Evolutionary conservation across 805 yeast species (phyloP).

Genomic region (Metschnikowia corniflorae): DNA sequence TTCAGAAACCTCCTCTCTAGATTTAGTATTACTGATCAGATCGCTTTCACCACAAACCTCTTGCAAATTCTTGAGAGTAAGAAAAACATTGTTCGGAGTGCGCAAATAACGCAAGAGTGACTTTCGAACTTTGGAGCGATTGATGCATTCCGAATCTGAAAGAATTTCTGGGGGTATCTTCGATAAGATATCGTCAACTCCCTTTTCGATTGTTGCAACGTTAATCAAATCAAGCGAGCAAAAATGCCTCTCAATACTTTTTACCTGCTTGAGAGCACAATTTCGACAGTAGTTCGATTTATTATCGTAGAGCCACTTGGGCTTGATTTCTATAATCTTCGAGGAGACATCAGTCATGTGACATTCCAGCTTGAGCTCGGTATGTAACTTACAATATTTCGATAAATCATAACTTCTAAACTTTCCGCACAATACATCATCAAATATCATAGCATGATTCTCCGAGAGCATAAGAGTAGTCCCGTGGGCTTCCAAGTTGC

Average conservation of each 20-base stretch:
- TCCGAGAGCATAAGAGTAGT: conserved; percentile 35
- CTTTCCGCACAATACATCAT: conserved; percentile 37
- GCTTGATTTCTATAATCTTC: conserved; percentile 17
- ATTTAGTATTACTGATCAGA: conserved; percentile 27
- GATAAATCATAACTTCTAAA: conserved; percentile 27
- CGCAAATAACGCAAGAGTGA: conserved; percentile 2
- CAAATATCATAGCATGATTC: conserved; percentile 41
- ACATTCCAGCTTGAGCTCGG: conserved; percentile 9
- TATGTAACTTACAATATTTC: conserved; percentile 34
- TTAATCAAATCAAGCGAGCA: conserved; percentile 16
- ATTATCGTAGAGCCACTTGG: conserved; percentile 20
- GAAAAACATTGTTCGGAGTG: conserved; percentile 20
- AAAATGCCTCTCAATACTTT: conserved; percentile 15
- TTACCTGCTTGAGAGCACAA: conserved; percentile 15
- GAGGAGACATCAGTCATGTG: neutral
- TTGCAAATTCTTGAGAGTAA: conserved; percentile 32
- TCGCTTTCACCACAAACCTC: conserved; percentile 31
- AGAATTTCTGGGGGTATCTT: neutral
- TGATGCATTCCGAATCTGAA: neutral
- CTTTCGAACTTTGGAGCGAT: conserved; percentile 1
- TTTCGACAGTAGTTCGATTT: conserved; percentile 15
- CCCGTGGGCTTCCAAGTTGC: conserved; percentile 25
- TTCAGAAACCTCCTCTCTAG: conserved; percentile 36
- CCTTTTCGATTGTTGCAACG: conserved; percentile 5
- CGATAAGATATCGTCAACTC: conserved; percentile 14